Evolutionary conservation across 169 alveolate genomes (phyloP), one percentile per base, ranked within the genome.

Genomic region (Cryptosporidium sp.): DNA sequence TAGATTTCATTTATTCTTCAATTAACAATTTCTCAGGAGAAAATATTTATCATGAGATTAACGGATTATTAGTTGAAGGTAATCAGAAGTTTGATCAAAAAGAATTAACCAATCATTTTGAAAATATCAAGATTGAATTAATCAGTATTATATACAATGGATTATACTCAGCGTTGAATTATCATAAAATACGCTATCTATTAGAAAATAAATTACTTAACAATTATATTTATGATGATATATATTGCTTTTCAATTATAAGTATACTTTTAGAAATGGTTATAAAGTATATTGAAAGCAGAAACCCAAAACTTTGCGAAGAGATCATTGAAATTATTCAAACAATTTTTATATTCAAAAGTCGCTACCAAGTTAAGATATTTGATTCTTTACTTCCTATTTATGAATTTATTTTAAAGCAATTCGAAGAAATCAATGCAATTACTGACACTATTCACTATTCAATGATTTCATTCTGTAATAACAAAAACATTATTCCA

Each of bases 301-400:
- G 21, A 23, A 7, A 26, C 26, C 33, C 53, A 65, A 65, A n/a
- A 33, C 33, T 14, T 33, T 31, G 56, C 56, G 7, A 73, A 29
- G 33, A 73, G 37, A 53, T 73, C 26, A 21, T 16, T 23, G 33
- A 73, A n/a, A 16, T 56, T 21, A 18, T 29, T 23, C 39, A n/a
- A 73, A 73, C 31, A 12, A 5, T 73, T 14, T 10, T 37, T 10
- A 53, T 60, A 53, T 37, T 26, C 9, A 44, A 73, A 1, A 35
- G 29, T 21, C 56, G 58, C 0, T 62, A 73, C 29, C 56, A 31
- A 33, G 56, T 73, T 18, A 73, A 37, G 21, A 29, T 73, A 58
- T 73, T 73, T 58, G 86, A 73, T 73, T 73, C 58, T 23, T n/a
- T 73, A 9, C 56, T 37, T 56, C 86, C 86, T 16, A 60, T 39